Conservation (phyloP, 768 basidiomycete species). For the Hydnomerulius pinastri region DNA sequence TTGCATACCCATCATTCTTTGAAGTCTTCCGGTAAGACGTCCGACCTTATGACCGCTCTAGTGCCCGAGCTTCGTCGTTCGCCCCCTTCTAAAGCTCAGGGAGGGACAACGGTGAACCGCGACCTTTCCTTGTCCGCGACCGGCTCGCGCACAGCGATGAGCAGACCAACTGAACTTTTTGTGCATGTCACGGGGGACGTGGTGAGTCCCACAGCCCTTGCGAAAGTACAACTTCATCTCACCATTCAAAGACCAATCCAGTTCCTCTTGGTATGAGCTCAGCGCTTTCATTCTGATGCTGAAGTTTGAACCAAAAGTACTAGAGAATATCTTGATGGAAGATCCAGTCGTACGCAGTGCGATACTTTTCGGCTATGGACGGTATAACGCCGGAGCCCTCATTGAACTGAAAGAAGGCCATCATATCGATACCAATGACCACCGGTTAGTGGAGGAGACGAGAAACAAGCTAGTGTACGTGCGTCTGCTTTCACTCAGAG, state of each 20-base stretch:
- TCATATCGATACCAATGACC: slow-evolving; percentile 12
- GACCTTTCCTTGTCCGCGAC: neutral
- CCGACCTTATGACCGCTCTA: slow-evolving; percentile 9
- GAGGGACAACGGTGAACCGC: no score
- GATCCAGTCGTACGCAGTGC: slow-evolving; percentile 17
- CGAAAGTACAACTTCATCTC: neutral
- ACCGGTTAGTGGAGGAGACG: slow-evolving; percentile 10
- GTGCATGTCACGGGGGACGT: slow-evolving; percentile 17
- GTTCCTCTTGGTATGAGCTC: slow-evolving; percentile 15
- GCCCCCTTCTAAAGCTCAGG: neutral
- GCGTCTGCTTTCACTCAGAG: neutral
- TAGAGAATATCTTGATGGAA: slow-evolving; percentile 18
- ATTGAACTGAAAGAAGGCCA: slow-evolving; percentile 13
- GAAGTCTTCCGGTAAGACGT: slow-evolving; percentile 13
- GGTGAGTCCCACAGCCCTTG: slow-evolving; percentile 8
- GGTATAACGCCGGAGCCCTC: slow-evolving; percentile 17
- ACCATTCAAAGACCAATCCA: slow-evolving; percentile 16
- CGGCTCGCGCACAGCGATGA: neutral
- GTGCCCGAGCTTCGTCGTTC: neutral
- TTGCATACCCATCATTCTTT: no score
- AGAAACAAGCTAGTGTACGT: slow-evolving; percentile 17
- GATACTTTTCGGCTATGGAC: slow-evolving; percentile 23
- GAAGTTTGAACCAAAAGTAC: neutral
- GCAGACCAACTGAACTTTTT: slow-evolving; percentile 3
- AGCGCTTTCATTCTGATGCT: neutral